Conservation (phyloP, 768 basidiomycete genomes). For the Exidia glandulosa region DNA sequence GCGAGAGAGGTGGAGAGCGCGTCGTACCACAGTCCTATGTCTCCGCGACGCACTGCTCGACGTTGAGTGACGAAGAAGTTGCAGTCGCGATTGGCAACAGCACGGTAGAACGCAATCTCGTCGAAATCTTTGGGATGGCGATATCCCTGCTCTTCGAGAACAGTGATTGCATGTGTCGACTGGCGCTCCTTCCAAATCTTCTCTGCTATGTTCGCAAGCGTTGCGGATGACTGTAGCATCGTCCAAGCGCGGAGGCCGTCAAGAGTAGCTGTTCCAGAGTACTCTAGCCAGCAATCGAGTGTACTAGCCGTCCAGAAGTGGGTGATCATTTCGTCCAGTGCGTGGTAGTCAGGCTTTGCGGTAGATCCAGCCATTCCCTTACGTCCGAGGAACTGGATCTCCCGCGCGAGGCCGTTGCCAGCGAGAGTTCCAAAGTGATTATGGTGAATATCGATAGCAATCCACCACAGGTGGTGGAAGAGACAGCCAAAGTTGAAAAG, state of each 20-base stretch:
- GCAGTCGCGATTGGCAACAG: no score
- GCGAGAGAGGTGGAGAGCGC: background rate
- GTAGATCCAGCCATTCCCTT: background rate
- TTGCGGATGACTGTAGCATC: no score
- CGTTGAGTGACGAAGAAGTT: background rate
- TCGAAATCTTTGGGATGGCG: no score
- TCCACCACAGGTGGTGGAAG: background rate
- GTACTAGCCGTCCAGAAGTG: background rate
- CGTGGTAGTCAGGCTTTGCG: background rate
- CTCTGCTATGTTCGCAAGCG: no score
- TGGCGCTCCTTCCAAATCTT: no score
- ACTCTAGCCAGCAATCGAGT: no score
- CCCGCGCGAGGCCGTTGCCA: background rate
- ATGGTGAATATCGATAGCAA: background rate
- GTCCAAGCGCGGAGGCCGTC: no score
- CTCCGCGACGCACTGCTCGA: background rate
- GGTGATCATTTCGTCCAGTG: background rate
- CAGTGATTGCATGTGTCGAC: no score
- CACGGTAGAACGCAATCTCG: no score
- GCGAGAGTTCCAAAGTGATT: background rate
- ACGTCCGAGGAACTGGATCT: background rate
- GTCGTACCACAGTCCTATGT: background rate
- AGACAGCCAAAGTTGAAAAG: no score
- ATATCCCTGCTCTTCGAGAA: no score
- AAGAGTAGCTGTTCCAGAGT: no score